Evolutionary conservation across 768 basidiomycete genomes (phyloP).

Genomic region (Guyanaporus albipodus): DNA sequence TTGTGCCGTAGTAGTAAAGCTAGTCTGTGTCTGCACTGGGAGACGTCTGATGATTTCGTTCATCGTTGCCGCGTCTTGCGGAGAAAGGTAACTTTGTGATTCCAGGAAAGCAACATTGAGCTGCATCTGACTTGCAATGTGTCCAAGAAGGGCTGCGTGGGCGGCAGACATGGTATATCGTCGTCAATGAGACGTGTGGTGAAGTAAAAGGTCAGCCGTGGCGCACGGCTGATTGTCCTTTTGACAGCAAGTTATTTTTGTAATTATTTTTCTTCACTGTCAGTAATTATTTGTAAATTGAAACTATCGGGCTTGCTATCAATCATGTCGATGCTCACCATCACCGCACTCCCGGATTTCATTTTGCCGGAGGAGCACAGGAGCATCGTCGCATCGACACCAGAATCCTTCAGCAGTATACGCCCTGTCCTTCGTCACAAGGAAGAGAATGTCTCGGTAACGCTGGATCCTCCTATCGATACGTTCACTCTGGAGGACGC

Average conservation of each 20-base stretch:
- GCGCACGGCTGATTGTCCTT: no score
- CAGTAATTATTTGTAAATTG: no score
- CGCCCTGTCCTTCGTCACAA: conserved; percentile 76
- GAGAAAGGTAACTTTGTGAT: conserved; percentile 49
- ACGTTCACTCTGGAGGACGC: conserved; percentile 52
- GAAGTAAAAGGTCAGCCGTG: no score
- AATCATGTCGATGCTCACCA: conserved; percentile 27
- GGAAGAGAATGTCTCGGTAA: conserved; percentile 65
- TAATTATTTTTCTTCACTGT: no score
- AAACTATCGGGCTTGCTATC: background rate
- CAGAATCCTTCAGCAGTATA: conserved; percentile 78
- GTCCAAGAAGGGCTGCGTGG: conserved; percentile 49
- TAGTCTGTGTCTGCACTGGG: conserved; percentile 21
- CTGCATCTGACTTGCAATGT: conserved; percentile 55
- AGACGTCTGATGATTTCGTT: conserved; percentile 48
- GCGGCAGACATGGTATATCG: conserved; percentile 28
- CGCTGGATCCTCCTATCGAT: conserved; percentile 64
- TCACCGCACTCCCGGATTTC: conserved; percentile 40
- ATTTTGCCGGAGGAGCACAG: conserved; percentile 66
- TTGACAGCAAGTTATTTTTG: no score
- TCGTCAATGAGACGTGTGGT: no score
- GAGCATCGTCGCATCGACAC: conserved; percentile 70
- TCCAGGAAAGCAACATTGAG: conserved; percentile 56
- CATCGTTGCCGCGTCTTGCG: conserved; percentile 40
- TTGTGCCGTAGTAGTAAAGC: conserved; percentile 11